Evolutionary conservation across 2,329 filamentous ascomycete genomes (phyloP).

Genomic region (Lachnellula hyalina): DNA sequence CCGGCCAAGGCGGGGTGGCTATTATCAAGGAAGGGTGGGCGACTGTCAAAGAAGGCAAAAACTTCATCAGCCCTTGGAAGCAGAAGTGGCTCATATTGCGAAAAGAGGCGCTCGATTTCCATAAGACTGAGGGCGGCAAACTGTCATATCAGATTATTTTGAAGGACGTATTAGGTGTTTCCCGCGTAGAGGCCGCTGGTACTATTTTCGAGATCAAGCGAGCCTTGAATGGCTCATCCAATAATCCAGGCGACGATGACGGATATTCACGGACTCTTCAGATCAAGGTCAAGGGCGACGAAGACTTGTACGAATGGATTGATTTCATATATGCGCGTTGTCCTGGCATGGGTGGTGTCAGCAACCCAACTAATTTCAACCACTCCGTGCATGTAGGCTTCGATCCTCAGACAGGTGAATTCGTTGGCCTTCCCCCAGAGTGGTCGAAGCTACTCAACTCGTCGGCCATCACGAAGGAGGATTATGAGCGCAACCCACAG

Average conservation of each 20-base stretch:
- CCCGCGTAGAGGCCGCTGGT: conserved; percentile 83
- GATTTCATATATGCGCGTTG: conserved; percentile 96
- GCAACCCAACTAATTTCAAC: conserved; percentile 96
- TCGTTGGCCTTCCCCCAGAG: conserved; percentile 88
- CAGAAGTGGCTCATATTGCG: conserved; percentile 87
- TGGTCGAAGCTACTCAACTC: conserved; percentile 97
- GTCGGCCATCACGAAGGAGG: conserved; percentile 95
- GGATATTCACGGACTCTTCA: conserved; percentile 77
- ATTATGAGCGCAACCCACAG: conserved; percentile 95
- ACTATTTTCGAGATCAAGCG: conserved; percentile 94
- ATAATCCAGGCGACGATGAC: conserved; percentile 67
- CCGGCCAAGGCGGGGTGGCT: conserved; percentile 62
- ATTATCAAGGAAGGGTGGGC: conserved; percentile 79
- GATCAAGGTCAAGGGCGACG: conserved; percentile 90
- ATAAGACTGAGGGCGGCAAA: conserved; percentile 87
- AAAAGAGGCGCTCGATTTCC: conserved; percentile 89
- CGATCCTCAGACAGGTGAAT: conserved; percentile 89
- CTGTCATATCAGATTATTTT: conserved; percentile 80
- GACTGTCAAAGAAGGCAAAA: conserved; percentile 84
- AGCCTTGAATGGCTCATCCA: conserved; percentile 60
- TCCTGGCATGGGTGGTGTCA: conserved; percentile 95
- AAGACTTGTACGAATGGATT: conserved; percentile 98
- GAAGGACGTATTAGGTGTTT: conserved; percentile 83
- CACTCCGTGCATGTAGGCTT: conserved; percentile 97
- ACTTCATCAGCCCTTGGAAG: conserved; percentile 81